Conservation (phyloP, 1,284 basidiomycete genomes). For the Quambalaria eucalypti region DNA sequence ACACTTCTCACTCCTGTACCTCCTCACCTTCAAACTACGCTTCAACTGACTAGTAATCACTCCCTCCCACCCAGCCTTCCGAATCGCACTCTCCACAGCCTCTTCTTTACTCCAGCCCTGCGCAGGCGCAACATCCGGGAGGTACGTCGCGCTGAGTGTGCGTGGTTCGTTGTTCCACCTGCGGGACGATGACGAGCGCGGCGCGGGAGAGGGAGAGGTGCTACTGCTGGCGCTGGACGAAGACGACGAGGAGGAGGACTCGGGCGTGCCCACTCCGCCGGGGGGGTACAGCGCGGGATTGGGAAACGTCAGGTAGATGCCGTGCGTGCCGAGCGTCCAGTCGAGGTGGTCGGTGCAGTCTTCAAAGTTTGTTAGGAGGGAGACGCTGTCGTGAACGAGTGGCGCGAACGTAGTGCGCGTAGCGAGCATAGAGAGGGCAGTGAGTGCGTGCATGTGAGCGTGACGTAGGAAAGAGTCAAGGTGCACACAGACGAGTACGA, state of each 20-base stretch:
- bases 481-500: not conserved
- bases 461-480: no score
- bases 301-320: slow-evolving; percentile 78
- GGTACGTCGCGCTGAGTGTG: slow-evolving; percentile 76
- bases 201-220: not conserved
- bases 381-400: no score
- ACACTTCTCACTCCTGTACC: slow-evolving; percentile 76
- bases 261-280: slow-evolving; percentile 49
- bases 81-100: slow-evolving; percentile 78
- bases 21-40: slow-evolving; percentile 63
- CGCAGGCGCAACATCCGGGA: slow-evolving; percentile 84
- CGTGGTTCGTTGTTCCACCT: slow-evolving; percentile 14
- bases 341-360: slow-evolving; percentile 73
- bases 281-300: slow-evolving; percentile 59
- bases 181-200: not conserved
- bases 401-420: slow-evolving; percentile 3
- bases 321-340: slow-evolving; percentile 85
- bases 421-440: not conserved
- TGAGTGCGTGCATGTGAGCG: not conserved
- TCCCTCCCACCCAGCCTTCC: slow-evolving; percentile 76
- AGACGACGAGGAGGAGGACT: slow-evolving; percentile 57
- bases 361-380: slow-evolving; percentile 85
- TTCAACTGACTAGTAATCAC: slow-evolving; percentile 73
- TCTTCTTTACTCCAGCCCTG: slow-evolving; percentile 88
- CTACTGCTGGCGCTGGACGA: slow-evolving; percentile 8